Percentiles rank a stretch among this genome's conserved stretches.
Conservation (phyloP, 1,139 yeast genomes). For the Geotrichum armillariae region DNA sequence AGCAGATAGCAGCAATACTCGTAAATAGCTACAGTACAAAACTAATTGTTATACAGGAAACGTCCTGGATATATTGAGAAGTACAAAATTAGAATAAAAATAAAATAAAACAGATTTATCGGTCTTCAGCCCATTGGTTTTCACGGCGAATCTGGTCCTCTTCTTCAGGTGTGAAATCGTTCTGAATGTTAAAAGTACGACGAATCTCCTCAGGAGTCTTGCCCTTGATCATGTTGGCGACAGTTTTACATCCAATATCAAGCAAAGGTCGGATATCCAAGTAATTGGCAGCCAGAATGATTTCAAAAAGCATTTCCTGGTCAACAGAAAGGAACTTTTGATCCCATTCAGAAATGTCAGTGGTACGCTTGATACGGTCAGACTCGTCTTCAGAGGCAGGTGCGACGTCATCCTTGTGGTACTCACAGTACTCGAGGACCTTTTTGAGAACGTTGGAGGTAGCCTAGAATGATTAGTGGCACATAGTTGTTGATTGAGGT, state of each 20-base stretch:
- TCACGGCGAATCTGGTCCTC: conserved; percentile 95
- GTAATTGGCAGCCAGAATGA: conserved; percentile 93
- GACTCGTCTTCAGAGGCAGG: conserved; percentile 21
- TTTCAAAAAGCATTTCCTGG: conserved; percentile 97
- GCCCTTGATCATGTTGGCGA: conserved; percentile 97
- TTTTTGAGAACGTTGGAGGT: conserved; percentile 73
- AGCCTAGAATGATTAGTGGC: conserved; percentile 27
- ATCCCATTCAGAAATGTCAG: conserved; percentile 87
- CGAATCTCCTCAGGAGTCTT: conserved; percentile 96
- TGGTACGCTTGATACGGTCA: conserved; percentile 39
- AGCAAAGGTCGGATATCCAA: conserved; percentile 89
- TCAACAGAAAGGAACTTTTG: conserved; percentile 93
- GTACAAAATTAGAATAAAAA: background rate
- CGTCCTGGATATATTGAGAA: background rate
- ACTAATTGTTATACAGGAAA: too few relatives aligned
- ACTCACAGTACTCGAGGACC: conserved; percentile 96
- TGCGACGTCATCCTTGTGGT: conserved; percentile 82
- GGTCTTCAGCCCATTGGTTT: conserved; percentile 24
- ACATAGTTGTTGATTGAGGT: background rate
- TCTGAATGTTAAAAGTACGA: conserved; percentile 91
- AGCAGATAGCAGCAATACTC: too few relatives aligned
- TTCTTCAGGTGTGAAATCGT: conserved; percentile 97
- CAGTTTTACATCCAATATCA: conserved; percentile 95
- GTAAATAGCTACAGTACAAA: too few relatives aligned
- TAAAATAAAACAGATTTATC: conserved; percentile 4